A percentile compares a stretch with the other conserved stretches of the same genome.
phyloP scores from a whole-genome alignment of 352 stramenopile species.

The Phytophthora citricola region DNA sequence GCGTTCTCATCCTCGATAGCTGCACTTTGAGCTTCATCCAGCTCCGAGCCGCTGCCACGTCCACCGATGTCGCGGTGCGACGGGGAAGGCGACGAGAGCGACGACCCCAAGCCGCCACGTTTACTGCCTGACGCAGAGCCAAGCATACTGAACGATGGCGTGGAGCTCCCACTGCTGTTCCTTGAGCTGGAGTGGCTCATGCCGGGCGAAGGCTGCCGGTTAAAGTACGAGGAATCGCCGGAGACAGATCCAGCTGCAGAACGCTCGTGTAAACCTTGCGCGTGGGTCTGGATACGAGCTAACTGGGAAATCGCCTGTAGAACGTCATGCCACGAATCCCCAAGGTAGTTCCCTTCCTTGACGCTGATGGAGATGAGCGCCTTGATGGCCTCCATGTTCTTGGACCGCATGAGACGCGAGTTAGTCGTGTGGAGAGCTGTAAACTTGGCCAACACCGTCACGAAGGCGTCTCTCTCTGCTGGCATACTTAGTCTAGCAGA shows the following conservation, averaged over 20 bases:
- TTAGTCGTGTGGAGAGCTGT: constrained; percentile 94
- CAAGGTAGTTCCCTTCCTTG: constrained; percentile 97
- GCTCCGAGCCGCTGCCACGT: constrained; percentile 33
- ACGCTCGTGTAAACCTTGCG: constrained; percentile 84
- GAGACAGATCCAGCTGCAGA: constrained; percentile 20
- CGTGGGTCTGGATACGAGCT: constrained; percentile 96
- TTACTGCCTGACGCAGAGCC: constrained; percentile 32
- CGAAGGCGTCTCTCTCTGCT: constrained; percentile 95
- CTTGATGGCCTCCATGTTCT: constrained; percentile 98
- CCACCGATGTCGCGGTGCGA: constrained; percentile 58
- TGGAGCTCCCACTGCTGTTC: constrained; percentile 38
- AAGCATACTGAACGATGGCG: constrained; percentile 39
- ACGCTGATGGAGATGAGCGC: constrained; percentile 97
- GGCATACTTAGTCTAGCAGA: constrained; percentile 89
- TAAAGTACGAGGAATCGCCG: constrained; percentile 85
- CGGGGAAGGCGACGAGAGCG: constrained; percentile 48
- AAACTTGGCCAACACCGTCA: constrained; percentile 97
- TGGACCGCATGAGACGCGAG: constrained; percentile 94
- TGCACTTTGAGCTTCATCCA: constrained; percentile 72
- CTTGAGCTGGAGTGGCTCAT: constrained; percentile 33
- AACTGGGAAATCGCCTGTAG: constrained; percentile 98
- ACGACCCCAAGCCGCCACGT: constrained; percentile 33
- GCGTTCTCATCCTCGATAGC: constrained; percentile 88
- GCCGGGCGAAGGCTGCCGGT: constrained; percentile 47
- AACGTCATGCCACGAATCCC: constrained; percentile 96